Percentiles rank a stretch among this genome's conserved stretches.
Evolutionary conservation across 2,329 filamentous ascomycete species (phyloP).

Genomic region (Penicillium sp.): DNA sequence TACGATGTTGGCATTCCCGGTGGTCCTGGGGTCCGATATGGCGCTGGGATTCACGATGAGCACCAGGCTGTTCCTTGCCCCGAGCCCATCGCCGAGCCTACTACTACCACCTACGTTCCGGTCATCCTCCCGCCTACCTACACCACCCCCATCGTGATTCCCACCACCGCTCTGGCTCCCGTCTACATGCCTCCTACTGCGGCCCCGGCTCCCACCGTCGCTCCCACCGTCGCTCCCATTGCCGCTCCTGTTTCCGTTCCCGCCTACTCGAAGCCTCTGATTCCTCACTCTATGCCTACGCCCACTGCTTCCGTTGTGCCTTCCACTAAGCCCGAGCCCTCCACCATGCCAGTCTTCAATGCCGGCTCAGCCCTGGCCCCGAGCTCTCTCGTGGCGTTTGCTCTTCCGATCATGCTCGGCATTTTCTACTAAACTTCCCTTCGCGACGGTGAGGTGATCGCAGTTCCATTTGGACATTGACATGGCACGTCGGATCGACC

Average conservation of each 20-base stretch:
- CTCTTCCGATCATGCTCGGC: constrained; percentile 18
- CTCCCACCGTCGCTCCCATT: constrained; percentile 4
- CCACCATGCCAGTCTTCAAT: constrained; percentile 17
- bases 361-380: constrained; percentile 18
- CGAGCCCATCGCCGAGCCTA: constrained; percentile 11
- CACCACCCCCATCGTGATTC: constrained; percentile 20
- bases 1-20: constrained; percentile 17
- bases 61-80: constrained; percentile 17
- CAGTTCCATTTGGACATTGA: constrained; percentile 1
- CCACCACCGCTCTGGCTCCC: constrained; percentile 14
- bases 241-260: not conserved
- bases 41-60: constrained; percentile 11
- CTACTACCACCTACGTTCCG: constrained; percentile 13
- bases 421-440: constrained; percentile 16
- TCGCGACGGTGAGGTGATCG: constrained; percentile 6
- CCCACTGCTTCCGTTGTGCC: constrained; percentile 1
- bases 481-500: not conserved
- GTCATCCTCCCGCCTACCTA: constrained; percentile 16
- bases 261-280: constrained; percentile 18
- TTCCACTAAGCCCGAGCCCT: not conserved
- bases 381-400: constrained; percentile 15
- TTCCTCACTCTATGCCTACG: constrained; percentile 14
- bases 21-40: constrained; percentile 12
- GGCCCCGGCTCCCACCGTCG: constrained; percentile 1
- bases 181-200: constrained; percentile 8